Percentiles rank a stretch among this genome's conserved stretches.
Evolutionary conservation across 805 yeast genomes (phyloP).

Genomic region (Monosporozyma unispora): DNA sequence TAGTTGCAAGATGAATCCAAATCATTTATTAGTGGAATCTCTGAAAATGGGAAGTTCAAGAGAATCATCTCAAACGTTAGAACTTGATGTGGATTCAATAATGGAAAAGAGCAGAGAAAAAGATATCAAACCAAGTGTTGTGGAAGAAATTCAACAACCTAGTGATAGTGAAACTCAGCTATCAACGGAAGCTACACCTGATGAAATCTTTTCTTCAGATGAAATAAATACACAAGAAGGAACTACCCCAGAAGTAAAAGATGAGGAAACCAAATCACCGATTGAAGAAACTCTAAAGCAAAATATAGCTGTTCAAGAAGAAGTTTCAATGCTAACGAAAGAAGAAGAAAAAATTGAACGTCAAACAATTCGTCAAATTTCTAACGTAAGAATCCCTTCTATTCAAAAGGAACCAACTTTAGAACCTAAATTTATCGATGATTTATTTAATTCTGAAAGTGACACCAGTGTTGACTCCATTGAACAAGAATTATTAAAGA

Average conservation of each 20-base stretch:
- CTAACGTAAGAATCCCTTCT: constrained; percentile 3
- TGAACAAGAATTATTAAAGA: constrained; percentile 11
- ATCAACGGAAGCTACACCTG: not conserved
- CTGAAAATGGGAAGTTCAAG: not conserved
- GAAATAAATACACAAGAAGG: too few relatives aligned
- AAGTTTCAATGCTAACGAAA: too few relatives aligned
- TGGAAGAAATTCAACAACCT: not conserved
- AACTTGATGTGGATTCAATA: not conserved
- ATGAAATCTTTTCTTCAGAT: too few relatives aligned
- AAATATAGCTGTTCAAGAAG: not conserved
- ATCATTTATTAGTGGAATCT: not conserved
- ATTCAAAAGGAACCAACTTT: constrained; percentile 12
- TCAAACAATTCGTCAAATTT: not conserved
- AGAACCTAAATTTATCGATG: constrained; percentile 20
- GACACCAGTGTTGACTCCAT: constrained; percentile 20
- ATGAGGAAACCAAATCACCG: too few relatives aligned
- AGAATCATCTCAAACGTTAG: not conserved
- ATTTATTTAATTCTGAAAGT: constrained; percentile 17
- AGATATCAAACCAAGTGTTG: not conserved
- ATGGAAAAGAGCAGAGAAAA: not conserved
- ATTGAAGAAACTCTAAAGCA: too few relatives aligned
- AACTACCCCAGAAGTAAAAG: too few relatives aligned
- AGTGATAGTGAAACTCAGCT: not conserved
- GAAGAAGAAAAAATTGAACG: not conserved
- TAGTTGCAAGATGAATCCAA: not conserved